A percentile compares a stretch with the other conserved stretches of the same genome.
phyloP scores from a whole-genome alignment of 805 yeast genomes.

The Wickerhamiella lipophila region DNA sequence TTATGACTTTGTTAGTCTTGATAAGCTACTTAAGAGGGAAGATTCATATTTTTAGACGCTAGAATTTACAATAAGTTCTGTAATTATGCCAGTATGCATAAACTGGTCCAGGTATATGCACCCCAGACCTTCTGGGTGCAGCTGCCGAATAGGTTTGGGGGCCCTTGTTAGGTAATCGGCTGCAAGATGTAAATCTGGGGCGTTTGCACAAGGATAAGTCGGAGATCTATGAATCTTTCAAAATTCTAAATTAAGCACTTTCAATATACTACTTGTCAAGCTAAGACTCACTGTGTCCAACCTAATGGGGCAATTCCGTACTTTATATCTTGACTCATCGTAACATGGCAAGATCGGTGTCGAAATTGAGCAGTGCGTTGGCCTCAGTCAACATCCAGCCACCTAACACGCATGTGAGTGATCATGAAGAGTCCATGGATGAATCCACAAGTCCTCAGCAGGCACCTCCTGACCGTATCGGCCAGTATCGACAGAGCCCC shows the following conservation, averaged over 20 bases:
- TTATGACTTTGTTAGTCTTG: background rate
- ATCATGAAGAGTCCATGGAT: background rate
- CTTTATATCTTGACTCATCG: background rate
- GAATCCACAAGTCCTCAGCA: background rate
- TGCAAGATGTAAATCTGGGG: background rate
- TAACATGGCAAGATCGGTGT: conserved; percentile 13
- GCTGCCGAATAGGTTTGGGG: background rate
- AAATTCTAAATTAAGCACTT: too few relatives aligned
- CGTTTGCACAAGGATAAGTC: too few relatives aligned
- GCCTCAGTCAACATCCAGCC: conserved; percentile 21
- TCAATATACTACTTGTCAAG: background rate
- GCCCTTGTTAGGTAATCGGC: background rate
- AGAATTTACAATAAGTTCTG: background rate
- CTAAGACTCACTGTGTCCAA: background rate
- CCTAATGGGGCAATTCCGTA: background rate
- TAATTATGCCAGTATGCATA: background rate
- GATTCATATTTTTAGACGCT: background rate
- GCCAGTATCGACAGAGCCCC: conserved; percentile 59
- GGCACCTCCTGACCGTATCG: conserved; percentile 35
- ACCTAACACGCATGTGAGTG: conserved; percentile 5
- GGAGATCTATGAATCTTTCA: too few relatives aligned
- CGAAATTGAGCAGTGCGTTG: conserved; percentile 25
- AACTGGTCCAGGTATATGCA: background rate
- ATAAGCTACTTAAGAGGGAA: background rate
- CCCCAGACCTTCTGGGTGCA: background rate